phyloP scores from a whole-genome alignment of 1,139 yeast species.

The Magnusiomyces suaveolens region DNA sequence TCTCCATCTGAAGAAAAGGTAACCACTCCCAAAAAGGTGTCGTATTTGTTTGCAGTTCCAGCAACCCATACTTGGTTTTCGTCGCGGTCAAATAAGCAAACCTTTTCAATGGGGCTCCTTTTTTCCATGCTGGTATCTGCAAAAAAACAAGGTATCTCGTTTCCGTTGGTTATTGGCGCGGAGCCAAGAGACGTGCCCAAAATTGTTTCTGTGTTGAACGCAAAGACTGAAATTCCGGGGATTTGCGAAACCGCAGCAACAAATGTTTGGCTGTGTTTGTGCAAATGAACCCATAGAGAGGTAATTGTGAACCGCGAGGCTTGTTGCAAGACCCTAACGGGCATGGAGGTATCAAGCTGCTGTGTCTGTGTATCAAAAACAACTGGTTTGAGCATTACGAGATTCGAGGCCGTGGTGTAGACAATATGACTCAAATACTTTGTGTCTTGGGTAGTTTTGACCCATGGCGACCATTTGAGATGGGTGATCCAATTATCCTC shows the following conservation, averaged over 20 bases:
- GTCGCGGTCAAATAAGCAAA: background rate
- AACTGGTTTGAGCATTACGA: background rate
- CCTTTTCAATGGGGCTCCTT: background rate
- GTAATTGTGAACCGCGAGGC: background rate
- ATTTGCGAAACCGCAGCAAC: background rate
- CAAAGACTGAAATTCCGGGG: background rate
- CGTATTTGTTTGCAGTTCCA: background rate
- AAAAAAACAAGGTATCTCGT: background rate
- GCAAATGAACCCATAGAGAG: background rate
- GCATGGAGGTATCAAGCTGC: background rate
- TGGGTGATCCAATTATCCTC: background rate
- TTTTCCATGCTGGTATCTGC: background rate
- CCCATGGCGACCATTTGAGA: constrained; percentile 1
- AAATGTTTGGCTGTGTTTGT: background rate
- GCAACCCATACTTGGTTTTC: background rate
- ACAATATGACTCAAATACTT: background rate
- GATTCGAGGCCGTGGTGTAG: background rate
- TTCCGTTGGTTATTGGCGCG: background rate
- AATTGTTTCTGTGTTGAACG: background rate
- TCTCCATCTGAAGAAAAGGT: background rate
- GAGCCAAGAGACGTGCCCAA: background rate
- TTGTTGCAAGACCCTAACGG: background rate
- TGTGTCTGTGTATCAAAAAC: background rate
- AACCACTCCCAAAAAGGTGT: background rate
- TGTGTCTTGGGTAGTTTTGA: background rate